Base-by-base conservation (phyloP, 805 yeast genomes). In the Kuraishia ogatae region DNA sequence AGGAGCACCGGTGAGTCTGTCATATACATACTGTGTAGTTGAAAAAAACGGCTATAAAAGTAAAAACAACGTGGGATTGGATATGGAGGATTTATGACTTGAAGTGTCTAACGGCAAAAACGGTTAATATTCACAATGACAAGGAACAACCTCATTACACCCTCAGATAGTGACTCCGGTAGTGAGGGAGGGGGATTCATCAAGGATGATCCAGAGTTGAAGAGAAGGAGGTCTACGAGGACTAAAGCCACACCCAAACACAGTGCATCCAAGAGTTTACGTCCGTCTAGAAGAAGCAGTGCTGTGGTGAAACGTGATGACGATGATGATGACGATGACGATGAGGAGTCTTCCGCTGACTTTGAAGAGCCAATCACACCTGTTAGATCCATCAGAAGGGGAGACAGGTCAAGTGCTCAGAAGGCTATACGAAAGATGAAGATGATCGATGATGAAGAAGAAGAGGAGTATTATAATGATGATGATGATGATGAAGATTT, bases 111-210 rank as follows among this genome's bases (percentile, higher is more conserved):
- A n/a, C n/a, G n/a, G n/a, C n/a, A n/a, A n/a, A n/a, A n/a, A n/a
- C n/a, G n/a, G n/a, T n/a, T n/a, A 6, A 26, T 19, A 21, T 22
- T 6, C n/a, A 39, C 13, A 49, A 21, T 52, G 56, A 50, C 21
- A 29, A 50, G 15, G 54, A n/a, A 48, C 35, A 48, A 19, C 48
- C 21, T 50, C 46, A 35, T 51, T 46, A 15, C 21, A 15, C 47
- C 50, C 50, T 49, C 49, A 15, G 43, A 50, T 26, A 47, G 39
- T 20, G 59, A 53, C 13, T 24, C 47, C 3, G 57, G 52, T 11
- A 57, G 48, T 39, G 55, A 19, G 13, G 70, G 59, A n/a, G 81
- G 80, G 8, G 81, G 80, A 20, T 76, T 77, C 58, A 61, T 76
- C 2, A 63, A 65, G 7, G 69, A 72, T 58, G 79, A 75, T 57